phyloP scores from a whole-genome alignment of 176 grass and related monocot species.

The Rhynchospora pubera region DNA sequence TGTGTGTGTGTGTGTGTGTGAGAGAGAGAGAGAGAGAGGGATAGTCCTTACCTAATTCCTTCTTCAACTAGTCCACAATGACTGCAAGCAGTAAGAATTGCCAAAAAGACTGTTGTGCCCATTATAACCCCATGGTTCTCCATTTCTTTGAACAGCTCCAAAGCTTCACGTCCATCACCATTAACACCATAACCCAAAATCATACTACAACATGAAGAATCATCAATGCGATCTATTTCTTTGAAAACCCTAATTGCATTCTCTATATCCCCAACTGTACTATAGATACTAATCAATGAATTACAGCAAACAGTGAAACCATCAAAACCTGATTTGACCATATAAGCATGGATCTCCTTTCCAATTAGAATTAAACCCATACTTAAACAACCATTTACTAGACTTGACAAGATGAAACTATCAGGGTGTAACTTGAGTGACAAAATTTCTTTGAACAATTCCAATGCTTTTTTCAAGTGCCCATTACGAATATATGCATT shows the following conservation, averaged over 20 bases:
- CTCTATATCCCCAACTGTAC: conserved; percentile 37
- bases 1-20: background rate
- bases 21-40: background rate
- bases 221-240: conserved; percentile 39
- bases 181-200: conserved; percentile 52
- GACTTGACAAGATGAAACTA: conserved; percentile 39
- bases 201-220: conserved; percentile 55
- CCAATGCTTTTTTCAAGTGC: conserved; percentile 42
- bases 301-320: conserved; percentile 46
- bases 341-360: conserved; percentile 51
- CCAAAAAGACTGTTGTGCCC: conserved; percentile 37
- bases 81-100: conserved; percentile 64
- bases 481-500: conserved; percentile 36
- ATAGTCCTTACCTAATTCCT: conserved; percentile 51
- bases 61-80: conserved; percentile 32
- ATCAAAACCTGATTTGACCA: conserved; percentile 47
- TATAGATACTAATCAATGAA: conserved; percentile 69
- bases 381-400: conserved; percentile 44
- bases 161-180: conserved; percentile 37
- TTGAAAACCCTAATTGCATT: conserved; percentile 46
- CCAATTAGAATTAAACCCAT: conserved; percentile 39
- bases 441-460: conserved; percentile 49
- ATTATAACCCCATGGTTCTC: conserved; percentile 25
- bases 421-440: conserved; percentile 30
- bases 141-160: conserved; percentile 56